These are phyloP conservation scores for Picochlorum sp. DNA, from an alignment of 139 green algal genomes.

Conservation along the genomic window DNA sequence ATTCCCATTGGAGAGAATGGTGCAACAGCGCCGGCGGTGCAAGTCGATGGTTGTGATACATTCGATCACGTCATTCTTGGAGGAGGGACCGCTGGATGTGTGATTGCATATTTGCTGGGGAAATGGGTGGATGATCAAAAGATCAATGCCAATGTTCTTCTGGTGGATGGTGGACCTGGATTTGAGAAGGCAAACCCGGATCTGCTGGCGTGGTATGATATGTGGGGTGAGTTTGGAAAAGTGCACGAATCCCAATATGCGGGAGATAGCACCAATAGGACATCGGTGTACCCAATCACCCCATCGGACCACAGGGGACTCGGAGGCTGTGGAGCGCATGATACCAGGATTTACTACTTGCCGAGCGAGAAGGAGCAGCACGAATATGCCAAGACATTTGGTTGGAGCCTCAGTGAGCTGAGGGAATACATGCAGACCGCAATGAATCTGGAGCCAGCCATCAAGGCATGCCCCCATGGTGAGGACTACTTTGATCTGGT, in stretches of 20 bases:
- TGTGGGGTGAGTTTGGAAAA: slow-evolving; percentile 1
- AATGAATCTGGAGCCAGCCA: slow-evolving; percentile 6
- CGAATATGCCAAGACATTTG: neutral
- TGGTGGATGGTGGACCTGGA: neutral
- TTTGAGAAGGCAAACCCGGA: neutral
- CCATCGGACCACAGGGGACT: neutral
- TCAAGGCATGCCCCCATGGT: neutral
- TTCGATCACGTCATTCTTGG: slow-evolving; percentile 5
- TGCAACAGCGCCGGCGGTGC: neutral
- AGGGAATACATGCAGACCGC: slow-evolving; percentile 1
- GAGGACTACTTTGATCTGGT: neutral
- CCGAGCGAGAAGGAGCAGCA: neutral
- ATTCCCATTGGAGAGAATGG: slow-evolving; percentile 2
- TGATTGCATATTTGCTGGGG: neutral
- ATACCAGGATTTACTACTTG: slow-evolving; percentile 1
- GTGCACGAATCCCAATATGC: neutral
- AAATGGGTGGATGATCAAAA: slow-evolving; percentile 6
- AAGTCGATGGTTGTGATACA: neutral
- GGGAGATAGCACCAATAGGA: neutral
- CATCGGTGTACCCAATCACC: neutral
- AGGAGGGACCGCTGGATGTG: slow-evolving; percentile 1
- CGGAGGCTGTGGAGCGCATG: neutral
- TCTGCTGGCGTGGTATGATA: neutral
- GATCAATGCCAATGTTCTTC: slow-evolving; percentile 1
- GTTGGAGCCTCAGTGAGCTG: neutral